Evolutionary conservation across 371 early-diverging fungal species (phyloP).

Genomic region (Mucor circinelloides): DNA sequence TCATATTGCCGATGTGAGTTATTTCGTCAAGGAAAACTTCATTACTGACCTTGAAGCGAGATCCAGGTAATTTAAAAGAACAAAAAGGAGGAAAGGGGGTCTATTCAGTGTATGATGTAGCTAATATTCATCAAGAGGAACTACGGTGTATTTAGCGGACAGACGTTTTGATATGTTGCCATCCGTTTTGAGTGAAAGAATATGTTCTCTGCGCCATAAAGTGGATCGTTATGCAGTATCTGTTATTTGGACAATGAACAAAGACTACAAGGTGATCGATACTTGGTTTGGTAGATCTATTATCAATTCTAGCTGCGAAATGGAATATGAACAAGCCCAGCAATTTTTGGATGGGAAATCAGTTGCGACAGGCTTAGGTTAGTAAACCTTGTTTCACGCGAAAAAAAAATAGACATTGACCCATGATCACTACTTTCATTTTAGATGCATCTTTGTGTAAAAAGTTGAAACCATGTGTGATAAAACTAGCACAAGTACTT

Average conservation of each 20-base stretch:
- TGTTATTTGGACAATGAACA: constrained; percentile 71
- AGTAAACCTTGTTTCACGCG: background rate
- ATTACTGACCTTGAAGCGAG: constrained; percentile 89
- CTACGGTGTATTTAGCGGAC: constrained; percentile 94
- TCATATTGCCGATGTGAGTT: constrained; percentile 98
- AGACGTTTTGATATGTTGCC: constrained; percentile 98
- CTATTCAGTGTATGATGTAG: background rate
- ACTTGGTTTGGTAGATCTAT: constrained; percentile 84
- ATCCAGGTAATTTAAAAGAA: constrained; percentile 43
- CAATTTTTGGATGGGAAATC: constrained; percentile 70
- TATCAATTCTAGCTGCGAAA: constrained; percentile 80
- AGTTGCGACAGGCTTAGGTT: constrained; percentile 52
- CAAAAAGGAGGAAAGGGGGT: background rate
- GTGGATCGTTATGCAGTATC: constrained; percentile 85
- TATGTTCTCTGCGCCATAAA: constrained; percentile 84
- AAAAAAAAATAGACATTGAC: background rate
- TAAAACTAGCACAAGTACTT: constrained; percentile 59
- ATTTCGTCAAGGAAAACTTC: constrained; percentile 82
- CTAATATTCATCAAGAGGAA: constrained; percentile 61
- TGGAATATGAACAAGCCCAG: constrained; percentile 96
- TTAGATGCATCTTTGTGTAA: constrained; percentile 48
- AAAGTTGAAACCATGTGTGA: constrained; percentile 50
- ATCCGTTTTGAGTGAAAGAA: constrained; percentile 85
- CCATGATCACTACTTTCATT: background rate
- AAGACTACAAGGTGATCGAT: constrained; percentile 46